A percentile compares a stretch with the other conserved stretches of the same genome.
Evolutionary conservation across 306 rosid genomes (phyloP).

Genomic region (Pueraria montana): DNA sequence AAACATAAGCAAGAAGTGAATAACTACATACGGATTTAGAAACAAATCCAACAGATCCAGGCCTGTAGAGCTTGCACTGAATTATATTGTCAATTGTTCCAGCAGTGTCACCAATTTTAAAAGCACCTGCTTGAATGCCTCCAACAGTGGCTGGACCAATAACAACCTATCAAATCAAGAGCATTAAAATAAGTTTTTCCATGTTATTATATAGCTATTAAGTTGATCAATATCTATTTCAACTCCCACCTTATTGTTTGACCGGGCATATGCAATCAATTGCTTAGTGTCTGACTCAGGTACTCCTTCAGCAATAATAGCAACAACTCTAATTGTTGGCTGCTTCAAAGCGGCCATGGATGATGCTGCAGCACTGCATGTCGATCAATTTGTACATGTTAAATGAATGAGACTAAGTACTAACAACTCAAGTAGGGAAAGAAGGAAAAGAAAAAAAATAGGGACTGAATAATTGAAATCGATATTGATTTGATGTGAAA

Average conservation of each 20-base stretch:
- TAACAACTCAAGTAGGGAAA: no score
- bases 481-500: conserved; percentile 12
- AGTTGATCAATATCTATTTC: conserved; percentile 38
- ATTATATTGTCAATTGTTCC: conserved; percentile 97
- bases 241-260: conserved; percentile 87
- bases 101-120: conserved; percentile 99
- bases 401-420: no score
- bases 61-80: conserved; percentile 97
- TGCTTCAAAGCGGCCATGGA: conserved; percentile 93
- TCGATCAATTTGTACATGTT: conserved; percentile 33
- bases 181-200: conserved; percentile 44
- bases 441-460: conserved; percentile 2
- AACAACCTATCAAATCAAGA: conserved; percentile 74
- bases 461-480: conserved; percentile 15
- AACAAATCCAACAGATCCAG: conserved; percentile 99
- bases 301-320: conserved; percentile 98
- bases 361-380: conserved; percentile 95
- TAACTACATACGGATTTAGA: conserved; percentile 91
- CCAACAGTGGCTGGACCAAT: conserved; percentile 99
- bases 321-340: conserved; percentile 94
- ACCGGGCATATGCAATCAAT: conserved; percentile 92
- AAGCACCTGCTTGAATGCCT: conserved; percentile 99
- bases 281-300: conserved; percentile 94
- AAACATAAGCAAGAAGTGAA: conserved; percentile 28
- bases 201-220: conserved; percentile 28